These are phyloP conservation scores for Trichoderma reesei DNA, from an alignment of 495 filamentous ascomycete species.

Conservation along the genomic window DNA sequence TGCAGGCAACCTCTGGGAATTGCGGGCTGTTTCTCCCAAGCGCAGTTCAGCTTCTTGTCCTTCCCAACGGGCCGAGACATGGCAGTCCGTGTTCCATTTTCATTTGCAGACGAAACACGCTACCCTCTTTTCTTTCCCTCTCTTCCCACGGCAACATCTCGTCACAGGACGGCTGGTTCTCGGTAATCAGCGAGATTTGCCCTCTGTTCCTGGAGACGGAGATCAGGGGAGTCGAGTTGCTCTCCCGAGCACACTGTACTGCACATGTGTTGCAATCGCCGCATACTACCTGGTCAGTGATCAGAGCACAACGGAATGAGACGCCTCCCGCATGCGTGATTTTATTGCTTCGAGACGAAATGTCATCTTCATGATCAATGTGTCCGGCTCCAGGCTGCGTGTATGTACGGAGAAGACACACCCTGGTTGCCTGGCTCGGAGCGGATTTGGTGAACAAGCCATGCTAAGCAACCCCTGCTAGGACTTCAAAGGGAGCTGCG, in stretches of 20 bases:
- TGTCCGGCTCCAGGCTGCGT: too few species aligned
- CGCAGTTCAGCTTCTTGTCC: background rate
- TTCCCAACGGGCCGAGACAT: conserved; percentile 5
- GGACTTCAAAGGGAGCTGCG: conserved; percentile 4
- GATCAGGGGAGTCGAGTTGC: too few species aligned
- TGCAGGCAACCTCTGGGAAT: background rate
- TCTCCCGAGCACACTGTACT: too few species aligned
- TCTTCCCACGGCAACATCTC: background rate
- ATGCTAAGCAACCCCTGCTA: conserved; percentile 3
- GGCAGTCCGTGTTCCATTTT: conserved; percentile 7
- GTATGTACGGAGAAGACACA: too few species aligned
- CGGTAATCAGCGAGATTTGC: background rate
- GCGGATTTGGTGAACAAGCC: too few species aligned
- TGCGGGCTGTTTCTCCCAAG: background rate
- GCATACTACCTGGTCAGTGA: too few species aligned
- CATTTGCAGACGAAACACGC: background rate
- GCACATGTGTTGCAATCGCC: too few species aligned
- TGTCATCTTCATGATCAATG: too few species aligned
- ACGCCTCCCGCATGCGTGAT: too few species aligned
- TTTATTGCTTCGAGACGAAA: too few species aligned
- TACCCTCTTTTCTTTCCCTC: background rate
- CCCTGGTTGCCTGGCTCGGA: too few species aligned
- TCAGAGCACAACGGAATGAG: too few species aligned
- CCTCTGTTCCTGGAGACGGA: background rate
- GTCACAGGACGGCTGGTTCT: background rate